Evolutionary conservation across 2,329 filamentous ascomycete species (phyloP).

Genomic region (Aspergillus quadrilineatus): DNA sequence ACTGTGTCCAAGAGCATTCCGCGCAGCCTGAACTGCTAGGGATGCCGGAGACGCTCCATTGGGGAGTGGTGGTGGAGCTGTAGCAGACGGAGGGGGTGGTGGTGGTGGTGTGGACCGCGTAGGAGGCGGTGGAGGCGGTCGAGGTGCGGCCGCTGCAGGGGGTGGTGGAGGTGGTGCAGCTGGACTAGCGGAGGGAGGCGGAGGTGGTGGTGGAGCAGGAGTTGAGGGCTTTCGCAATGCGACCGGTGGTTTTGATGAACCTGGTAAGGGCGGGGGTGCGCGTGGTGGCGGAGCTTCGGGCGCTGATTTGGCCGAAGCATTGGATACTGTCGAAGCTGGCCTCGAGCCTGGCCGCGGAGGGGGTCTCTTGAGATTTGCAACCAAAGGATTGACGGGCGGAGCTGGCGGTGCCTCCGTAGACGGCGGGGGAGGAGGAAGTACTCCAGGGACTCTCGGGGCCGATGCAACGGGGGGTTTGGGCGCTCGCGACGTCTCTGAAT

Average conservation of each 20-base stretch:
- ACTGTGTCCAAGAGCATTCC: conserved; percentile 55
- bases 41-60: conserved; percentile 47
- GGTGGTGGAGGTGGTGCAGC: conserved; percentile 46
- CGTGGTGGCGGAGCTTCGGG: conserved; percentile 48
- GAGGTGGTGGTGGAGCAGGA: conserved; percentile 46
- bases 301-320: conserved; percentile 53
- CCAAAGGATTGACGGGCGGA: conserved; percentile 53
- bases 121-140: conserved; percentile 42
- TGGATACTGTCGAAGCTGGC: conserved; percentile 61
- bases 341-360: conserved; percentile 52
- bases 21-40: conserved; percentile 59
- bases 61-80: conserved; percentile 28
- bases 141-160: conserved; percentile 40
- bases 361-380: conserved; percentile 61
- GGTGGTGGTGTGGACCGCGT: conserved; percentile 40
- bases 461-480: conserved; percentile 20
- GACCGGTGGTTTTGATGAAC: conserved; percentile 50
- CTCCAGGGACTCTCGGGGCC: conserved; percentile 55
- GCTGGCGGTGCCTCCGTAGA: conserved; percentile 50
- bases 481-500: conserved; percentile 64
- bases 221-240: conserved; percentile 58
- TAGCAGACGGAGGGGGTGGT: conserved; percentile 43
- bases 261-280: conserved; percentile 67
- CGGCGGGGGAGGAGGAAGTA: conserved; percentile 48
- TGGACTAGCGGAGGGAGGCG: conserved; percentile 44